phyloP scores from a whole-genome alignment of 2,329 filamentous ascomycete genomes.

The Fusarium floridanum region DNA sequence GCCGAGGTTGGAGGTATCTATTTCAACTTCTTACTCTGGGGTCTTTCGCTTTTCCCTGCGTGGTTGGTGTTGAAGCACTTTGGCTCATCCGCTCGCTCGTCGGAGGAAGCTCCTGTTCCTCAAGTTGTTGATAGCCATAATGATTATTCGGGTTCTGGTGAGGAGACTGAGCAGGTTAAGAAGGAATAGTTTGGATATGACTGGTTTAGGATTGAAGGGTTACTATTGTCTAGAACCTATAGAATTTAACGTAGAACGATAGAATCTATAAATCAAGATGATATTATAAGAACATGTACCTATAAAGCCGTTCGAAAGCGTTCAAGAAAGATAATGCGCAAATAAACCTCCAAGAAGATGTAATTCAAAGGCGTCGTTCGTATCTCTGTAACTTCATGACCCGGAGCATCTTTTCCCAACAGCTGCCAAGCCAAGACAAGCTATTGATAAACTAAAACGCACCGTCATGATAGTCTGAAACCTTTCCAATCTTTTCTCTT shows the following conservation, averaged over 20 bases:
- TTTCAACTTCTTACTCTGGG: conserved; percentile 79
- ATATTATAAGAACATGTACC: background rate
- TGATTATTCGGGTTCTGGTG: conserved; percentile 34
- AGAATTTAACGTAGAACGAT: background rate
- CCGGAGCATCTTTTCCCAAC: background rate
- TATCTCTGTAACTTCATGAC: background rate
- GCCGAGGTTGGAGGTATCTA: conserved; percentile 76
- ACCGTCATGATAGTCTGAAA: background rate
- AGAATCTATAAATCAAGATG: background rate
- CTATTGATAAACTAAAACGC: background rate
- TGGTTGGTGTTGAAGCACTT: conserved; percentile 73
- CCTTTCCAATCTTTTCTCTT: background rate
- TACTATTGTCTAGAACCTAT: background rate
- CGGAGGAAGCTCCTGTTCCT: conserved; percentile 4
- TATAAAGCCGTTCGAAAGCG: too few species aligned
- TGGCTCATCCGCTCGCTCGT: conserved; percentile 18
- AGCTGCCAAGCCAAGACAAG: background rate
- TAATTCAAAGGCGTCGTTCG: background rate
- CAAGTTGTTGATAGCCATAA: conserved; percentile 26
- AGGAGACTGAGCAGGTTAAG: conserved; percentile 36
- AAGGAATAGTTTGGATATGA: conserved; percentile 10
- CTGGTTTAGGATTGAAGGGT: background rate
- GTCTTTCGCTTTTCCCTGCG: conserved; percentile 70
- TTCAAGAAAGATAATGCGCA: accelerated
- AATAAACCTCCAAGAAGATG: background rate